Evolutionary conservation across 73 alveolate species (phyloP).

Genomic region (Paramecium primaurelia): DNA sequence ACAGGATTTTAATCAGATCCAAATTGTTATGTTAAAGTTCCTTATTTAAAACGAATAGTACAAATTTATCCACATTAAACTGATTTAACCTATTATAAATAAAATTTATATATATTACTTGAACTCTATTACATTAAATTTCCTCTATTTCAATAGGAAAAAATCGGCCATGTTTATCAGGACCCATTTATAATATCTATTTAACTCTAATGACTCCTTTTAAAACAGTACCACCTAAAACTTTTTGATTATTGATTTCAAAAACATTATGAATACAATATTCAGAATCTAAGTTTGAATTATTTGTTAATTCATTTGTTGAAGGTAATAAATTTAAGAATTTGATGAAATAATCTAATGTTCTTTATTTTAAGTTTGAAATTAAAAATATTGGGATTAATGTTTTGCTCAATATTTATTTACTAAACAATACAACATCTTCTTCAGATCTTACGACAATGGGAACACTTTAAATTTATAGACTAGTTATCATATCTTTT

Average conservation of each 20-base stretch:
- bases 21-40: slow-evolving; percentile 62
- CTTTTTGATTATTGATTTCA: slow-evolving; percentile 70
- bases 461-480: slow-evolving; percentile 52
- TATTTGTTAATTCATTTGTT: slow-evolving; percentile 52
- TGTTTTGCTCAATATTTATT: slow-evolving; percentile 71
- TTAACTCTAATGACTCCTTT: slow-evolving; percentile 79
- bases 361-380: slow-evolving; percentile 72
- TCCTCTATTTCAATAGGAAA: slow-evolving; percentile 79
- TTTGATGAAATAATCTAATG: slow-evolving; percentile 73
- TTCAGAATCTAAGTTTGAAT: slow-evolving; percentile 75
- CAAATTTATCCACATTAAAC: slow-evolving; percentile 91
- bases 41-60: slow-evolving; percentile 66
- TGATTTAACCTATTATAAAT: slow-evolving; percentile 52
- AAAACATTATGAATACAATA: slow-evolving; percentile 83
- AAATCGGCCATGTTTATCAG: slow-evolving; percentile 87
- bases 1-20: slow-evolving; percentile 77
- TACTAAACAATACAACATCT: slow-evolving; percentile 78
- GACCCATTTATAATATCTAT: slow-evolving; percentile 84
- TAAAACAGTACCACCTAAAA: slow-evolving; percentile 85
- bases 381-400: slow-evolving; percentile 79
- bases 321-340: slow-evolving; percentile 83
- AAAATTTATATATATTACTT: slow-evolving; percentile 5
- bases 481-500: slow-evolving; percentile 48
- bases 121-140: slow-evolving; percentile 86
- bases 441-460: slow-evolving; percentile 71